A percentile compares a stretch with the other conserved stretches of the same genome.
These are phyloP conservation scores for Clavariopsis aquatica DNA, from an alignment of 495 filamentous ascomycete species.

Conservation along the genomic window DNA sequence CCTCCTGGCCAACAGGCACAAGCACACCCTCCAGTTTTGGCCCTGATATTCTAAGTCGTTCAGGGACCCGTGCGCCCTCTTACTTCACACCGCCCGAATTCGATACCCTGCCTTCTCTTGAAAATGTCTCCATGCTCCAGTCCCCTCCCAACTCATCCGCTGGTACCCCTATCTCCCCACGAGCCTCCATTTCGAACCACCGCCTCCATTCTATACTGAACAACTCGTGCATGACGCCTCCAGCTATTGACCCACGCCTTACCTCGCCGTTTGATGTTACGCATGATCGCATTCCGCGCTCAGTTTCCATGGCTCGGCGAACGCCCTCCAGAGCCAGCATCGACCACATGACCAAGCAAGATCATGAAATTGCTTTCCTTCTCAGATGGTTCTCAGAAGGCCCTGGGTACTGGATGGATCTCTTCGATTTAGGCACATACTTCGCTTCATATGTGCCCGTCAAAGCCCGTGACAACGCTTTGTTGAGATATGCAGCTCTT, in stretches of 20 bases:
- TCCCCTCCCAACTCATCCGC: slow-evolving; percentile 42
- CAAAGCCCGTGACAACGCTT: slow-evolving; percentile 56
- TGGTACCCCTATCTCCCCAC: slow-evolving; percentile 45
- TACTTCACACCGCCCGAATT: slow-evolving; percentile 2
- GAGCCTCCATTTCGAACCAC: slow-evolving; percentile 49
- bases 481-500: slow-evolving; percentile 62
- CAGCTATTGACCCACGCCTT: slow-evolving; percentile 52
- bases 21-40: slow-evolving; percentile 52
- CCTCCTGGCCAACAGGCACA: slow-evolving; percentile 32
- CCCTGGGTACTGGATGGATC: slow-evolving; percentile 66
- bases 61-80: slow-evolving; percentile 2
- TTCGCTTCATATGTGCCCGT: slow-evolving; percentile 63
- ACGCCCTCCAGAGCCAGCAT: neutral
- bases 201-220: slow-evolving; percentile 63
- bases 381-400: slow-evolving; percentile 64
- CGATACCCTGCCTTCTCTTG: slow-evolving; percentile 31
- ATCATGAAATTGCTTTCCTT: slow-evolving; percentile 61
- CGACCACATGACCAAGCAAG: slow-evolving; percentile 36
- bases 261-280: slow-evolving; percentile 42
- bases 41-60: slow-evolving; percentile 3
- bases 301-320: neutral
- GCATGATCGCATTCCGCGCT: slow-evolving; percentile 14
- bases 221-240: slow-evolving; percentile 53
- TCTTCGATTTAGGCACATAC: slow-evolving; percentile 62
- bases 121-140: slow-evolving; percentile 21